Conservation (phyloP, 441 rosid species). For the Iberis amara region DNA sequence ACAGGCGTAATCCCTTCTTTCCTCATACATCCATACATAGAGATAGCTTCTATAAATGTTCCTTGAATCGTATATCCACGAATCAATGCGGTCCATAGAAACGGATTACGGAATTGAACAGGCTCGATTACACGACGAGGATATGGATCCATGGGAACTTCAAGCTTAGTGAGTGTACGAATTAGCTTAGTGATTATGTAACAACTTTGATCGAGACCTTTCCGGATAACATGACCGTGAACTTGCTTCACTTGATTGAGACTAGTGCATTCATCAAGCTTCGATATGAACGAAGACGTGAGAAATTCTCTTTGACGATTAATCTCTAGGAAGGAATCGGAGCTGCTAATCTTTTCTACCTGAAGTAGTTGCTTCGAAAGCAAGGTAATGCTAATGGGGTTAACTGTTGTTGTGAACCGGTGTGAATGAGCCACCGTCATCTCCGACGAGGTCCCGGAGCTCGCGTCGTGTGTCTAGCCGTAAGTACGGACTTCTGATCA, state of each 20-base stretch:
- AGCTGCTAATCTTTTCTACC: conserved; percentile 13
- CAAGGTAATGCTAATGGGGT: conserved; percentile 15
- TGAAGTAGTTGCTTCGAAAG: conserved; percentile 20
- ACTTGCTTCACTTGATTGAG: conserved; percentile 49
- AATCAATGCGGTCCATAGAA: conserved; percentile 69
- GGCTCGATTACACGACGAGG: conserved; percentile 47
- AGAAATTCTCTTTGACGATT: conserved; percentile 29
- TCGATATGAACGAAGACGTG: conserved; percentile 38
- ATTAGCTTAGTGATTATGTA: conserved; percentile 62
- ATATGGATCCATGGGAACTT: conserved; percentile 45
- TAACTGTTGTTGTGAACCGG: conserved; percentile 25
- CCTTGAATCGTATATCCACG: conserved; percentile 56
- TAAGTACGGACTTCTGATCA: too few species aligned
- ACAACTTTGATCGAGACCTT: conserved; percentile 49
- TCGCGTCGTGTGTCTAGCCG: conserved; percentile 7
- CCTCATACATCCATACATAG: conserved; percentile 50
- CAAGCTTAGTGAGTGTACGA: conserved; percentile 50
- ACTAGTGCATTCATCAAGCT: conserved; percentile 42
- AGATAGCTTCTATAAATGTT: conserved; percentile 31
- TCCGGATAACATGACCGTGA: conserved; percentile 46
- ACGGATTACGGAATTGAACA: conserved; percentile 52
- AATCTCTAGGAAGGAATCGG: conserved; percentile 30
- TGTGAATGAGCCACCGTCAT: conserved; percentile 33
- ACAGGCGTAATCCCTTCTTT: conserved; percentile 42
- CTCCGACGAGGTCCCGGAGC: conserved; percentile 11